Conservation (phyloP, 1,139 yeast species). For the Meyerozyma athensensis region DNA sequence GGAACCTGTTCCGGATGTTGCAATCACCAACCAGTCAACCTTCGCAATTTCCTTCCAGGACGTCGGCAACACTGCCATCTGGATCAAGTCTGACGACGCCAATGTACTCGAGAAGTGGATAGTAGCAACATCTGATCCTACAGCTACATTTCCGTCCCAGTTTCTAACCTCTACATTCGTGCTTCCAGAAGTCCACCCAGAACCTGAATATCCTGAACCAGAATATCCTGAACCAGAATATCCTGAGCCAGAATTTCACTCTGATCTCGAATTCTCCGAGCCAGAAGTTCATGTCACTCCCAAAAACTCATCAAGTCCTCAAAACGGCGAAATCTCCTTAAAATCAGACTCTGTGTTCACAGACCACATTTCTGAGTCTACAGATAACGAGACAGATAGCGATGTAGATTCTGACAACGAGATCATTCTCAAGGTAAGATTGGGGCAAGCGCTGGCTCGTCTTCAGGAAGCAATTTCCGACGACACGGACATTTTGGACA, state of each 20-base stretch:
- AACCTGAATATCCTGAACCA: conserved; percentile 7
- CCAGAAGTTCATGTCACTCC: neutral
- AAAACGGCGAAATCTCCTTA: neutral
- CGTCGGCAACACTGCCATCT: conserved; percentile 8
- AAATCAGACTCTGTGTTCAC: neutral
- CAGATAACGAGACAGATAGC: neutral
- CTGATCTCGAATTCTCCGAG: neutral
- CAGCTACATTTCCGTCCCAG: conserved; percentile 29
- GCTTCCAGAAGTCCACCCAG: conserved; percentile 9
- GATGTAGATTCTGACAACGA: conserved; percentile 10
- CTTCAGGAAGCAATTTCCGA: neutral
- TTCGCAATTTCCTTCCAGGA: conserved; percentile 7
- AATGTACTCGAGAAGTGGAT: conserved; percentile 43
- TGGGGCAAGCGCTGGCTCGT: neutral
- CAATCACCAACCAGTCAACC: conserved; percentile 18
- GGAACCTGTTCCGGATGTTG: conserved; percentile 6
- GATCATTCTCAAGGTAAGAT: neutral
- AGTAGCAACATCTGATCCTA: conserved; percentile 34
- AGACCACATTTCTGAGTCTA: neutral
- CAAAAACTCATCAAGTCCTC: neutral
- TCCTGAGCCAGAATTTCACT: neutral
- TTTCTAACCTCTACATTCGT: conserved; percentile 34
- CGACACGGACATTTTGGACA: neutral
- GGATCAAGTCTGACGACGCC: conserved; percentile 19
- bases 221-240: conserved; percentile 4